Conservation (phyloP, 164 flowering plant species). For the Magnolia kwangsiensis region DNA sequence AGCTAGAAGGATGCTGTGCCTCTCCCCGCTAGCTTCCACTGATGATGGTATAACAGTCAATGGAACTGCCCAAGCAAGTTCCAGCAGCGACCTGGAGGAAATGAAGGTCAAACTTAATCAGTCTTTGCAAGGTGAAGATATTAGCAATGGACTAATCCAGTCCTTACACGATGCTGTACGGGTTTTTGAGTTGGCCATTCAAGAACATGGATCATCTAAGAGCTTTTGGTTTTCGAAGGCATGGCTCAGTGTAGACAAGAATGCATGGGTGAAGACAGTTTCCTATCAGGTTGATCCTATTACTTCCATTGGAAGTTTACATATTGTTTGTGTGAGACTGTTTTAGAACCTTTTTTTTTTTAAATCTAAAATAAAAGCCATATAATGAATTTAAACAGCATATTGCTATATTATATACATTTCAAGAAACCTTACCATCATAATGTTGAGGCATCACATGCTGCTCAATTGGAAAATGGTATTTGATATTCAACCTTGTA, state of each 20-base stretch:
- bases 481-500: too few relatives aligned
- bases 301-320: neutral
- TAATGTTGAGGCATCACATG: too few relatives aligned
- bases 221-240: slow-evolving; percentile 76
- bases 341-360: neutral
- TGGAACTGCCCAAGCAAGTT: slow-evolving; percentile 55
- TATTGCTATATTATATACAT: neutral
- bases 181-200: slow-evolving; percentile 82
- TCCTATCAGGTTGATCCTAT: slow-evolving; percentile 74
- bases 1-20: slow-evolving; percentile 31
- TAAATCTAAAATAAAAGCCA: neutral
- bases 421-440: too few relatives aligned
- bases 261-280: slow-evolving; percentile 79
- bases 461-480: too few relatives aligned
- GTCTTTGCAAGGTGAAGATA: slow-evolving; percentile 59
- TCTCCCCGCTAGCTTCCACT: slow-evolving; percentile 46
- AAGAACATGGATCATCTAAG: slow-evolving; percentile 49
- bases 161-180: slow-evolving; percentile 88
- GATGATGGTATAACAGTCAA: slow-evolving; percentile 85
- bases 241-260: slow-evolving; percentile 87
- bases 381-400: neutral
- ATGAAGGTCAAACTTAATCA: slow-evolving; percentile 61
- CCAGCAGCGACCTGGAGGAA: slow-evolving; percentile 51
- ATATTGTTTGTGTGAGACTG: neutral
- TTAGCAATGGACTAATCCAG: slow-evolving; percentile 67